phyloP scores from a whole-genome alignment of 1,139 yeast species.

The Candida mesenterica region DNA sequence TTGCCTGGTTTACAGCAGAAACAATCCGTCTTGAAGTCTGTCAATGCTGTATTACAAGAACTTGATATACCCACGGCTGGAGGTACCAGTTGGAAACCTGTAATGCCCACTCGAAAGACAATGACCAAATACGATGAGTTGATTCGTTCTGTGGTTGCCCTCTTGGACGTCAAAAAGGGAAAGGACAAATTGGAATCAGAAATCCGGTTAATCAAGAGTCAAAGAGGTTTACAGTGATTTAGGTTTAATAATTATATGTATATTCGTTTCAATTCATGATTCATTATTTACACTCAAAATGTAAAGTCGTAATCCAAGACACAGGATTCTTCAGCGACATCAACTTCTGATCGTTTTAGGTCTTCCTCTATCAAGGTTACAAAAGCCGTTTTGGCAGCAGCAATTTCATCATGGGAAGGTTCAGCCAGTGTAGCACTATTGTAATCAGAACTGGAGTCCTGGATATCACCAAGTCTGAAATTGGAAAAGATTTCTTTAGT shows the following conservation, averaged over 20 bases:
- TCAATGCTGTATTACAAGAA: slow-evolving; percentile 71
- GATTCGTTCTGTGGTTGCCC: slow-evolving; percentile 65
- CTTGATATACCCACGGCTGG: slow-evolving; percentile 67
- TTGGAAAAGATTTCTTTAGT: slow-evolving; percentile 8
- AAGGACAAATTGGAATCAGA: slow-evolving; percentile 87
- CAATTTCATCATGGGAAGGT: slow-evolving; percentile 10
- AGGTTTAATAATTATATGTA: too few species aligned
- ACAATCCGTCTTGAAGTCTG: slow-evolving; percentile 71
- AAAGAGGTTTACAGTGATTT: slow-evolving; percentile 36
- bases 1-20: slow-evolving; percentile 48
- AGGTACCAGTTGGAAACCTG: slow-evolving; percentile 62
- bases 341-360: not conserved
- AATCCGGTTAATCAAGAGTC: slow-evolving; percentile 56
- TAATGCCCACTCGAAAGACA: slow-evolving; percentile 83
- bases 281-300: too few species aligned
- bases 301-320: slow-evolving; percentile 7
- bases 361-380: slow-evolving; percentile 1
- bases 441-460: slow-evolving; percentile 7
- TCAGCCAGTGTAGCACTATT: slow-evolving; percentile 2
- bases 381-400: too few species aligned
- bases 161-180: slow-evolving; percentile 83
- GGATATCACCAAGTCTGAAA: slow-evolving; percentile 13
- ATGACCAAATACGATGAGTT: slow-evolving; percentile 78
- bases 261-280: too few species aligned
- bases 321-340: not conserved